Evolutionary conservation across 768 basidiomycete species (phyloP), one percentile per base, ranked within the genome.

Genomic region (Tephrocybe sp.): DNA sequence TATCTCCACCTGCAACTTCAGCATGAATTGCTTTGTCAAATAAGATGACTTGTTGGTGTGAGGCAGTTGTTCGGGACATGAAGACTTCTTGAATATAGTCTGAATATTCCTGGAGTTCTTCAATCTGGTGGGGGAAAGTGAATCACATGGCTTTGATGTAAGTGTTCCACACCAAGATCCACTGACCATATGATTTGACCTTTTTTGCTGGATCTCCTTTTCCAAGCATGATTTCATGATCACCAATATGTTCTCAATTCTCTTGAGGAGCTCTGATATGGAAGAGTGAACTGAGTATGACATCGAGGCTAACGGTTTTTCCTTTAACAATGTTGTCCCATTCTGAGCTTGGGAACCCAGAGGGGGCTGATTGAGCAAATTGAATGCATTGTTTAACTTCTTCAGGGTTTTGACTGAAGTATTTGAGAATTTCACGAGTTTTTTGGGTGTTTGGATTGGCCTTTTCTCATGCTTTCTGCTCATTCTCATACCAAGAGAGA

Each of bases 1-100:
- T 9, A 18, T 51, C 49, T 28, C 49, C 34, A 5, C 48, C 39
- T 2, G 21, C 57, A 25, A 64, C 60, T 12, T 47, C 13, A 1
- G 51, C 49, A 3, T 63, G 44, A n/a, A 66, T 50, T 0, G 64
- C 61, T 13, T 54, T 49, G 51, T 73, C 66, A 40, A 54, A 67
- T 5, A 56, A 16, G 51, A 72, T 54, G 53, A 71, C 31, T 19
- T 42, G 15, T 9, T n/a, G n/a, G 39, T 63, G 62, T 30, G 32
- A 39, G 9, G 0, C 12, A n/a, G 1, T 11, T 4, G 1, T 51
- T 34, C 12, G 6, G 13, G 58, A 24, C 12, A 48, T 9, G 55
- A 70, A 69, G 1, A 65, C 37, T 0, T 44, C 36, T 9, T 41
- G 34, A 46, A 71, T 63, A 43, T 64, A 54, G 4, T 61, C 46